A percentile compares a stretch with the other conserved stretches of the same genome.
Evolutionary conservation across 257 asterid species (phyloP).

Genomic region (Fraxinus quadrangulata): DNA sequence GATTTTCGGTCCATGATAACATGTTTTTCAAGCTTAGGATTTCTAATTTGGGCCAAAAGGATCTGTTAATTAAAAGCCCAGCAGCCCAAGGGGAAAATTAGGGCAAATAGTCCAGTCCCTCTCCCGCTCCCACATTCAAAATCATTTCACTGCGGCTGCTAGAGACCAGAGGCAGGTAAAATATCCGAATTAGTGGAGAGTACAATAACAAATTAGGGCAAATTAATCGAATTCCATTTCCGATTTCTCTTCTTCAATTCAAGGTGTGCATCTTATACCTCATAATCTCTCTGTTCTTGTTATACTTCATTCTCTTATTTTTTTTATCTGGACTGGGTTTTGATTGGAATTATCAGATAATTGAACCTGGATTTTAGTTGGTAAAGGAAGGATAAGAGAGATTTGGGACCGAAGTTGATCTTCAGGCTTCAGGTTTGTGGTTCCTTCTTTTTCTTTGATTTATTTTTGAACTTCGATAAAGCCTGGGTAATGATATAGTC

Average conservation of each 20-base stretch:
- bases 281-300: background rate
- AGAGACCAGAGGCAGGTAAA: background rate
- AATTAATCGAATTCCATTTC: background rate
- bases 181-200: background rate
- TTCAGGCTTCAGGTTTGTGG: background rate
- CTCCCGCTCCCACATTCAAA: constrained; percentile 7
- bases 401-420: background rate
- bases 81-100: background rate
- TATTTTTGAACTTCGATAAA: background rate
- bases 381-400: background rate
- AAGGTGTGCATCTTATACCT: background rate
- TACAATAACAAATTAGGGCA: background rate
- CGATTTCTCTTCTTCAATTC: background rate
- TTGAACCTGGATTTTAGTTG: background rate
- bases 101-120: background rate
- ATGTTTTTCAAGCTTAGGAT: too few species aligned
- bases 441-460: background rate
- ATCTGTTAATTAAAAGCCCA: background rate
- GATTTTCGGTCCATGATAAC: too few species aligned
- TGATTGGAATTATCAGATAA: background rate
- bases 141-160: background rate
- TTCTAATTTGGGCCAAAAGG: too few species aligned
- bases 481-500: background rate
- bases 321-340: background rate
- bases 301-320: background rate